These are phyloP conservation scores for Fusarium buxicola DNA, from an alignment of 2,329 filamentous ascomycete genomes.

Conservation along the genomic window DNA sequence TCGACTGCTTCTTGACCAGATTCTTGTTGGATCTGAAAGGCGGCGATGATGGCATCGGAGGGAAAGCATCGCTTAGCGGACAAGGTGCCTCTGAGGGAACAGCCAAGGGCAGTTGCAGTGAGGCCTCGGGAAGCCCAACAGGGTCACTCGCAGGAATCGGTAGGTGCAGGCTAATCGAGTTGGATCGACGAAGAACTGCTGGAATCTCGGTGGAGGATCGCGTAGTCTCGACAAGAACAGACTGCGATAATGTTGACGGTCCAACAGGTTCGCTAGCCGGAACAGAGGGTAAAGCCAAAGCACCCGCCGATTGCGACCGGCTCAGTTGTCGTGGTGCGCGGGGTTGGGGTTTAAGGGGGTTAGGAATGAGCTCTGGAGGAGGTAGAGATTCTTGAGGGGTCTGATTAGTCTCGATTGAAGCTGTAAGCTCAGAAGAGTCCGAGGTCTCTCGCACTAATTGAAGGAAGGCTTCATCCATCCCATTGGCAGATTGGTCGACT, in stretches of 20 bases:
- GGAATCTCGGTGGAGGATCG: conserved; percentile 49
- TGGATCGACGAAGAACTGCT: conserved; percentile 53
- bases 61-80: conserved; percentile 58
- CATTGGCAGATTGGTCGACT: conserved; percentile 2
- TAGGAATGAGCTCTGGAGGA: conserved; percentile 26
- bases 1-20: conserved; percentile 70
- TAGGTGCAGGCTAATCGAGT: conserved; percentile 51
- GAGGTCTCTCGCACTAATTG: conserved; percentile 39
- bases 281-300: conserved; percentile 51
- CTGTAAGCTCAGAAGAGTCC: conserved; percentile 31
- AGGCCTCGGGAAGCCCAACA: conserved; percentile 43
- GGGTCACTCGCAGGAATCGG: conserved; percentile 62
- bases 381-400: conserved; percentile 27
- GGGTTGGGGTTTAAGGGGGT: conserved; percentile 27
- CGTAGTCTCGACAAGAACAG: conserved; percentile 27
- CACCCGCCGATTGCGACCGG: conserved; percentile 54
- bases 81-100: conserved; percentile 54
- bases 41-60: conserved; percentile 53
- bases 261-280: conserved; percentile 64
- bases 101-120: conserved; percentile 32
- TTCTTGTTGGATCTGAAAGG: conserved; percentile 71
- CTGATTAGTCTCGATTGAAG: conserved; percentile 36
- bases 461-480: conserved; percentile 31
- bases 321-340: conserved; percentile 44
- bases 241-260: conserved; percentile 55